Evolutionary conservation across 2,329 filamentous ascomycete genomes (phyloP).

Genomic region (Cercospora nicotianae): DNA sequence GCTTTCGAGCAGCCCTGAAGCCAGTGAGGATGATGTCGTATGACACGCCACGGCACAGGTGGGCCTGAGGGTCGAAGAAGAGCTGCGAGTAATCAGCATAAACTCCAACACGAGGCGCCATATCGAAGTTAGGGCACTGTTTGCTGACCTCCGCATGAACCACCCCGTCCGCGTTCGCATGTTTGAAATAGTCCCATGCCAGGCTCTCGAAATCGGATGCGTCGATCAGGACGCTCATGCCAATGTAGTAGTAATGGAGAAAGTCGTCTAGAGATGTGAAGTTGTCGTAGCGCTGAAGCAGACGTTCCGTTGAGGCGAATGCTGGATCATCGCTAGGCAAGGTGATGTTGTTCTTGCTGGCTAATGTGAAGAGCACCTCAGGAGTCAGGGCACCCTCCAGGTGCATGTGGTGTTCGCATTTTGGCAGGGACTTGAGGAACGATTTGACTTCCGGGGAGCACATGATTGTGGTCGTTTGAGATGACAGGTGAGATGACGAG

Average conservation of each 20-base stretch:
- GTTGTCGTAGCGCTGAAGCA: constrained; percentile 63
- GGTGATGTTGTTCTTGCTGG: constrained; percentile 63
- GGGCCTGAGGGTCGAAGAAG: constrained; percentile 80
- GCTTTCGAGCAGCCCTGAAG: constrained; percentile 59
- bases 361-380: constrained; percentile 67
- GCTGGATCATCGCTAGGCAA: constrained; percentile 60
- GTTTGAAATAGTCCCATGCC: constrained; percentile 69
- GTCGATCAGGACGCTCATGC: constrained; percentile 67
- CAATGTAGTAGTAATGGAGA: constrained; percentile 75
- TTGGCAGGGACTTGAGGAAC: constrained; percentile 64
- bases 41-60: constrained; percentile 62
- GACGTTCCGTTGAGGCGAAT: constrained; percentile 60
- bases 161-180: constrained; percentile 63
- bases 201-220: constrained; percentile 70
- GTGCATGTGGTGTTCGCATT: constrained; percentile 81
- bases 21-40: constrained; percentile 66
- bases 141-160: constrained; percentile 7
- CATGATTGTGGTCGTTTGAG: constrained; percentile 24
- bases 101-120: background rate
- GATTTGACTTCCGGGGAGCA: constrained; percentile 57
- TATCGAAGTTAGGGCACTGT: background rate
- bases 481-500: background rate
- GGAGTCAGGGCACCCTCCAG: constrained; percentile 74
- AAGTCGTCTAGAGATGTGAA: constrained; percentile 77
- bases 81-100: constrained; percentile 57